Evolutionary conservation across 352 stramenopile species (phyloP).

Genomic region (Phytophthora ramorum): DNA sequence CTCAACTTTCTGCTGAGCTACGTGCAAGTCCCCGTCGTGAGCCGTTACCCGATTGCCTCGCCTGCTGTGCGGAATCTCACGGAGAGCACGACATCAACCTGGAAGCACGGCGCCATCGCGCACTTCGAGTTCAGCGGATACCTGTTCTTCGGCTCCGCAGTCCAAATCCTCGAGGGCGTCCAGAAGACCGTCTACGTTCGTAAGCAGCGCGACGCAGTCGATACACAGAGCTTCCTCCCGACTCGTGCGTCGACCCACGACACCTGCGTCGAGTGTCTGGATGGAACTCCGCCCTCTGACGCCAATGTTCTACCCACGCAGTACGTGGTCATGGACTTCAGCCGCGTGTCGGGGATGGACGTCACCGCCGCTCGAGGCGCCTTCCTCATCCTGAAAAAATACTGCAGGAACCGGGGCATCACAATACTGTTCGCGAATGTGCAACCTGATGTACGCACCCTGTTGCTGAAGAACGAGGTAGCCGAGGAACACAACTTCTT

Average conservation of each 20-base stretch:
- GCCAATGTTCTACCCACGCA: conserved; percentile 53
- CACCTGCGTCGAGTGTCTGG: conserved; percentile 61
- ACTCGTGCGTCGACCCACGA: conserved; percentile 37
- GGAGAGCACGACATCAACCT: conserved; percentile 41
- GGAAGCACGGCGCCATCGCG: conserved; percentile 62
- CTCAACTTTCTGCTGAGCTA: conserved; percentile 84
- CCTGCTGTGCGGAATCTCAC: conserved; percentile 39
- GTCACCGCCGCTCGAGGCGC: conserved; percentile 72
- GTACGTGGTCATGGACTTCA: conserved; percentile 87
- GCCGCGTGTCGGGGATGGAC: conserved; percentile 83
- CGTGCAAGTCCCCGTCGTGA: conserved; percentile 64
- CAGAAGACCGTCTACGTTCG: conserved; percentile 65
- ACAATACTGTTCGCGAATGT: conserved; percentile 60
- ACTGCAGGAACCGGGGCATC: conserved; percentile 65
- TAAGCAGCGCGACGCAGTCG: conserved; percentile 15
- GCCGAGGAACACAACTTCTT: conserved; percentile 51
- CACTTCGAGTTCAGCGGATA: conserved; percentile 76
- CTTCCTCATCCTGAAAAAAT: conserved; percentile 78
- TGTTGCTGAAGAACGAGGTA: conserved; percentile 78
- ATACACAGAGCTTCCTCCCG: conserved; percentile 34
- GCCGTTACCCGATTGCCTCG: conserved; percentile 43
- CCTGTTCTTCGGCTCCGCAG: conserved; percentile 80
- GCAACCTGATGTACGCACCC: conserved; percentile 50
- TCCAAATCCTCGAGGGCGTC: conserved; percentile 76
- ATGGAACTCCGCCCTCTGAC: conserved; percentile 49